phyloP scores from a whole-genome alignment of 1,139 yeast species.

The Blastobotrys niveus region DNA sequence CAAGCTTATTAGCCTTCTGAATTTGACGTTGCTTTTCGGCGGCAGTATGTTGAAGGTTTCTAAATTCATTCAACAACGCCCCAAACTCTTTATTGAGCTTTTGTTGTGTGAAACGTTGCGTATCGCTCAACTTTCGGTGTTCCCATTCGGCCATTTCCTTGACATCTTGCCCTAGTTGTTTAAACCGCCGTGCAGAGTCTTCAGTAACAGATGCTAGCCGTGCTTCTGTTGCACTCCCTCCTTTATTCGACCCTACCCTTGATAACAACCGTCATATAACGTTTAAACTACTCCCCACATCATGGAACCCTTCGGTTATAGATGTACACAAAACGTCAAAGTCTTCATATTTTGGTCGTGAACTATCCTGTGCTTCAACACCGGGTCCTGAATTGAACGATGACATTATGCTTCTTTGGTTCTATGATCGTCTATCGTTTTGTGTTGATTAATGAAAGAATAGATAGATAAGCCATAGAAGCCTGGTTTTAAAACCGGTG shows the following conservation, averaged over 20 bases:
- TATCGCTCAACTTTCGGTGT: slow-evolving; percentile 18
- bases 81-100: slow-evolving; percentile 42
- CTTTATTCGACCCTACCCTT: slow-evolving; percentile 10
- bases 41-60: slow-evolving; percentile 34
- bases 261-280: slow-evolving; percentile 18
- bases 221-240: slow-evolving; percentile 16
- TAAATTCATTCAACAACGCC: slow-evolving; percentile 38
- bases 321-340: slow-evolving; percentile 21
- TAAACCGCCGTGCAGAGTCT: slow-evolving; percentile 23
- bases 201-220: slow-evolving; percentile 21
- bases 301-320: slow-evolving; percentile 24
- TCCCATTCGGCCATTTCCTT: slow-evolving; percentile 24
- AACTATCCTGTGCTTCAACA: slow-evolving; percentile 13
- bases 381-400: slow-evolving; percentile 15
- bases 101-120: slow-evolving; percentile 36
- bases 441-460: background rate
- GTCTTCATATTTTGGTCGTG: slow-evolving; percentile 11
- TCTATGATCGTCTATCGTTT: no score
- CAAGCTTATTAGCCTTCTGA: slow-evolving; percentile 12
- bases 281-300: slow-evolving; percentile 22
- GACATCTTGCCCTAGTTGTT: slow-evolving; percentile 21
- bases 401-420: slow-evolving; percentile 2
- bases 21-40: slow-evolving; percentile 22
- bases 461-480: no score
- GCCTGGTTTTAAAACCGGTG: no score